Percentiles rank a stretch among this genome's conserved stretches.
Evolutionary conservation across 805 yeast genomes (phyloP).

Genomic region (Yarrowia phangngaensis): DNA sequence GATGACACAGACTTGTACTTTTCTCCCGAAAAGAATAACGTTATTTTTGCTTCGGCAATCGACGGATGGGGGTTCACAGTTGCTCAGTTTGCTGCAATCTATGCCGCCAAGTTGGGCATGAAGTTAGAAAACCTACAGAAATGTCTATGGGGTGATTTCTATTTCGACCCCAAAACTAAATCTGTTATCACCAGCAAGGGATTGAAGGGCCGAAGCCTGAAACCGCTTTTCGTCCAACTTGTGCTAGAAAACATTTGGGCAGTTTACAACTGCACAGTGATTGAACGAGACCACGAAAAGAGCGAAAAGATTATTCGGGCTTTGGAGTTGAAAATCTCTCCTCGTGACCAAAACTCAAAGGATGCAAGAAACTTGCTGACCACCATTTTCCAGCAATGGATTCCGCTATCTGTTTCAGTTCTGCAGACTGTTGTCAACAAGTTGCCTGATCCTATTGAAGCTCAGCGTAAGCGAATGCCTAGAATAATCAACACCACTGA

Average conservation of each 20-base stretch:
- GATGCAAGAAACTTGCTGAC: conserved; percentile 63
- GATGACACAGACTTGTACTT: conserved; percentile 82
- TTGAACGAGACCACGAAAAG: conserved; percentile 63
- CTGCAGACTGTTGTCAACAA: conserved; percentile 78
- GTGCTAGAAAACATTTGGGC: conserved; percentile 91
- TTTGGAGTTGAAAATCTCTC: conserved; percentile 60
- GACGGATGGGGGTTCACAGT: conserved; percentile 98
- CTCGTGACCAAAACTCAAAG: conserved; percentile 75
- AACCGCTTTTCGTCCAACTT: conserved; percentile 82
- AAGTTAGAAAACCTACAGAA: conserved; percentile 72
- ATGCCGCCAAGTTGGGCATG: conserved; percentile 79
- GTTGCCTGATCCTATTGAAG: conserved; percentile 74
- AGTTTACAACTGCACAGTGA: conserved; percentile 66
- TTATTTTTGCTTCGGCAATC: conserved; percentile 82
- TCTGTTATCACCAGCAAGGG: conserved; percentile 55
- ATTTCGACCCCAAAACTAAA: conserved; percentile 83
- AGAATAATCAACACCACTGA: conserved; percentile 61
- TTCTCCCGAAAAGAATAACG: conserved; percentile 82
- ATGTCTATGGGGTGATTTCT: conserved; percentile 95
- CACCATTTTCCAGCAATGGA: conserved; percentile 83
- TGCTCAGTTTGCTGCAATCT: conserved; percentile 81
- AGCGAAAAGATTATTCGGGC: conserved; percentile 71
- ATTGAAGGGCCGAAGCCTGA: conserved; percentile 52
- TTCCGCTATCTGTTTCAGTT: conserved; percentile 85
- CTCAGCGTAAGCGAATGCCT: conserved; percentile 71